Base-by-base conservation (phyloP, 768 basidiomycete species). In the Naganishia onofrii region DNA sequence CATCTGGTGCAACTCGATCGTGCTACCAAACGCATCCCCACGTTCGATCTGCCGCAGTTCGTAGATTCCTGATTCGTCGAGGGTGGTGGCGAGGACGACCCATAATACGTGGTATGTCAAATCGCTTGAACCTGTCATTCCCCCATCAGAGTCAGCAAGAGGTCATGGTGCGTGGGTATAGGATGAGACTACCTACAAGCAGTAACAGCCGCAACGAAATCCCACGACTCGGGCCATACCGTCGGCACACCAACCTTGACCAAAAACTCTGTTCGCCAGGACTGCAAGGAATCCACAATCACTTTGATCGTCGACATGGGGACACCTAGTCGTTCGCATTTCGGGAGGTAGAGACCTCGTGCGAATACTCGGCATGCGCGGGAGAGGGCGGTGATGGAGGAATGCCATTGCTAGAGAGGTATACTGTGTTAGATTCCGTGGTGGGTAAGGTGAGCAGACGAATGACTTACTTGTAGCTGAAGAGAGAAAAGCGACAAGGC, bases 21-120 rank as follows among this genome's bases (percentile, higher is more conserved):
- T 73, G 36, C 81, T 76, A 53, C 80, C 74, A 31, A 80, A 76
- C 29, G 81, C 76, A 64, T 80, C 79, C n/a, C 81, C 79, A 57
- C 82, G 73, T 52, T 85, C 83, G 77, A 89, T 89, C 70, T 87
- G 80, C 75, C 66, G 54, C 15, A 71, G 31, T 53, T 93, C 92
- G 71, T 87, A 87, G 69, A 95, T 84, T 13, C 92, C 92, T 76
- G 86, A 92, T 69, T 94, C 92, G 69, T 91, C 89, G 72, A 95
- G 81, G 0, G 92, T 92, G 72, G 85, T 87, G 80, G 90, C 89
- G 4, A 93, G 81, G 51, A 88, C 86, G 70, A 93, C 88, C 92
- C 91, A 95, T 87, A 94, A 89, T 74, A 90, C 87, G 81, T 96
- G 93, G 78, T 90, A 94, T 32, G 90, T 91, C 32, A 91, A 90